Evolutionary conservation across 495 filamentous ascomycete genomes (phyloP), one percentile per base, ranked within the genome.

Genomic region (Rostrohypoxylon terebratum): DNA sequence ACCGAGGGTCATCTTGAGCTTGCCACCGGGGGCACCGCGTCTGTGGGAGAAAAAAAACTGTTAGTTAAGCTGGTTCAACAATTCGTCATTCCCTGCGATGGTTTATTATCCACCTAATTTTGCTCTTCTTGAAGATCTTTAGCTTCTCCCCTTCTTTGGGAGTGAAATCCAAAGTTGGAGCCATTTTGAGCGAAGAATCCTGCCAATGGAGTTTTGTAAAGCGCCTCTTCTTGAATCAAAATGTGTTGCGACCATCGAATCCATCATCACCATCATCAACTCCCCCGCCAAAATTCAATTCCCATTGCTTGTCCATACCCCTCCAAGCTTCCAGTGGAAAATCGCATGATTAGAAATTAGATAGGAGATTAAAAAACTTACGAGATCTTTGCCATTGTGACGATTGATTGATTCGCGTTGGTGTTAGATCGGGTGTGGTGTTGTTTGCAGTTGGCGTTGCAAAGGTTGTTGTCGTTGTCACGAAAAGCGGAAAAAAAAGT

Each of bases 1-100:
- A 97, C 92, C 96, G 85, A 99, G 93, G 82, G 96, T 97, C 96
- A 99, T 99, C 91, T 97, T 99, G 74, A 99, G 91, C 92, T 99
- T 99, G 92, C 97, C 97, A 88, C 96, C 96, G 76, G 94, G 90
- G 88, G 92, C 91, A 92, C 92, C 92, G 88, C 93, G 93, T 80
- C 94, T 88, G 85, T 59, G 62, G n/a, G n/a, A n/a, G n/a, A 47
- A 65, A 54, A 10, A 13, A n/a, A n/a, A 40, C 7, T 16, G 71
- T 74, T 59, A 74, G 71, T 16, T 40, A 38, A n/a, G n/a, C 21
- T 42, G 66, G 16, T 54, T 53, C 58, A 53, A 9, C 44, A 25
- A 1, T 48, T 16, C n/a, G 1, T 55, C 21, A 58, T 59, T 47
- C 23, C 38, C 28, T 11, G n/a, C n/a, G 14, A 40, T 28, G 57